Base-by-base conservation (phyloP, 2,329 filamentous ascomycete species). In the Cladosporium phlei region DNA sequence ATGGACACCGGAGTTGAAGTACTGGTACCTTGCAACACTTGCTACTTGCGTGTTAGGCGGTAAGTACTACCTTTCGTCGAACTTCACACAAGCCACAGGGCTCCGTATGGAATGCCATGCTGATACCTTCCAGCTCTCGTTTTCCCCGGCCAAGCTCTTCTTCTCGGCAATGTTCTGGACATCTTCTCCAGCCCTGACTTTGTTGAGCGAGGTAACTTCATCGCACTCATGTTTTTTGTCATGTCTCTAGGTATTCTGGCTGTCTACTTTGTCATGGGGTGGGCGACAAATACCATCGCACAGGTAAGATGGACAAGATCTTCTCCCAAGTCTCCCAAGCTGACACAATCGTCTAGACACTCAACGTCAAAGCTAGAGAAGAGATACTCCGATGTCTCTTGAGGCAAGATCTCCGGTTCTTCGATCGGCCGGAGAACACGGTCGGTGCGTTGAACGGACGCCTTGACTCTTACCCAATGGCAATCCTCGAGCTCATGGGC, bases 351-450 rank as follows among this genome's bases (percentile, higher is more conserved):
- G 29, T 14, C 29, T 4, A 32, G 29, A 8, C 29, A 4, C 14
- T 14, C 29, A 16, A 17, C n/a, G 22, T 19, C 24, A 17, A 39
- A 4, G 12, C 17, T 8, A n/a, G n/a, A 8, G 20, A 39, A 19
- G 22, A 17, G 4, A 39, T 39, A 7, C 9, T 39, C 3, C 10
- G 8, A 4, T 19, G 6, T 21, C 6, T 11, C 69, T 79, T 96
- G 40, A 85, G 88, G 49, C 90, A 96, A 66, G 91, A 96, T 52
- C 88, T 95, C 47, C 72, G 80, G 20, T 96, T 89, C 65, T 97
- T 95, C 43, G 91, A 96, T 64, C 76, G 74, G 38, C 62, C 66
- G 7, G 66, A 65, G 3, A 67, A 69, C 34, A 68, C 66, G 4
- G 62, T 69, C 10, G 66, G 69, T 12, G 60, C 65, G 1, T 57